phyloP scores from a whole-genome alignment of 805 yeast species.

The Suhomyces prunicola region DNA sequence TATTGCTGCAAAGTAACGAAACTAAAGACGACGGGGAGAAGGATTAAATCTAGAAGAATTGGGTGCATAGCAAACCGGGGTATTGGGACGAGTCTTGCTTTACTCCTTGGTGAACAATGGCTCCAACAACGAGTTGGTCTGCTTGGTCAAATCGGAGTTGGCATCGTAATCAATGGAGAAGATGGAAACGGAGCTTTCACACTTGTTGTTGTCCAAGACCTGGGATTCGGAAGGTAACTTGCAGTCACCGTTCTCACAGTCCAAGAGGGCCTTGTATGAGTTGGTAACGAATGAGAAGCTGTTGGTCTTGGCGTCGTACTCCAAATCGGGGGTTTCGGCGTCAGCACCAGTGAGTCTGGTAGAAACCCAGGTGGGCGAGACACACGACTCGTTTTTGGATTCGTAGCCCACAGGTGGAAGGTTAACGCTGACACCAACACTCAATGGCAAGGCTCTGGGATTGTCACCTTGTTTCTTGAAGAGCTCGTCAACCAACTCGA shows the following conservation, averaged over 20 bases:
- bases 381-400: constrained; percentile 37
- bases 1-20: not conserved
- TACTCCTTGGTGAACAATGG: constrained; percentile 8
- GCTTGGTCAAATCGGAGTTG: constrained; percentile 12
- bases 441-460: constrained; percentile 38
- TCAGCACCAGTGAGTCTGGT: constrained; percentile 47
- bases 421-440: constrained; percentile 48
- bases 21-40: not conserved
- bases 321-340: constrained; percentile 27
- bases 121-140: constrained; percentile 10
- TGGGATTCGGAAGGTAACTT: constrained; percentile 42
- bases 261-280: constrained; percentile 16
- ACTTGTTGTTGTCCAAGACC: constrained; percentile 24
- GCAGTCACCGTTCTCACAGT: constrained; percentile 43
- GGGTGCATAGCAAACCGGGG: not conserved
- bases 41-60: not conserved
- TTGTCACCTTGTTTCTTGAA: constrained; percentile 38
- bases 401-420: constrained; percentile 40
- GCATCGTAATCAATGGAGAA: constrained; percentile 31
- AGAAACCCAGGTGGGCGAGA: constrained; percentile 39
- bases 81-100: not conserved
- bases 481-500: constrained; percentile 36
- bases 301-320: constrained; percentile 40
- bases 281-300: constrained; percentile 15
- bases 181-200: constrained; percentile 23